Base-by-base conservation (phyloP, 2,329 filamentous ascomycete genomes). In the Cordyceps militaris region DNA sequence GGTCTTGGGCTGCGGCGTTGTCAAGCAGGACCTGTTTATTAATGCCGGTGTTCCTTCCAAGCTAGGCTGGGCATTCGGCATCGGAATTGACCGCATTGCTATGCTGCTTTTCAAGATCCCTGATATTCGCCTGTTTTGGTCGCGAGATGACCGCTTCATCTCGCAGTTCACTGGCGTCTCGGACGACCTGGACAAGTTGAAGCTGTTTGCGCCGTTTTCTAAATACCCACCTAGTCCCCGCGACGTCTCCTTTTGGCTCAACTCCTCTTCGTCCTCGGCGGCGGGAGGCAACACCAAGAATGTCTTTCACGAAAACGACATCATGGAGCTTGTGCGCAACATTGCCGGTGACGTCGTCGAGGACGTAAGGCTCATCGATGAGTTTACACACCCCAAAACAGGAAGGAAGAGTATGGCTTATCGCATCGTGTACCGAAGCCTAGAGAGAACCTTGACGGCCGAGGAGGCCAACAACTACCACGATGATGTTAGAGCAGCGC, bases 61-160 rank as follows among this genome's bases (percentile, higher is more conserved):
- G 66, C 73, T 96, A 3, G 93, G 92, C 5, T 99, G 94, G 94
- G 94, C 94, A 1, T 99, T 97, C 73, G 94, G 94, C 36, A 79
- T 97, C 19, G 94, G 94, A 2, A 81, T 99, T 28, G 94, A 99
- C 72, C 85, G 94, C 61, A 93, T 99, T 62, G 93, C 94, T 60
- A 99, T 99, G 94, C 82, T 99, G 36, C 83, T 99, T 24, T 99
- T 97, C 77, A 87, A 89, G 59, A 96, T 99, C 59, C 91, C 92
- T 0, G 94, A 99, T 69, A 99, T 99, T 64, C 87, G 94, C 13
- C 84, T 97, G 4, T 97, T 99, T 76, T 99, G 94, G 94, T 95
- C 89, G 32, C 77, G 79, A 56, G 94, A 99, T 70, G 69, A 80
- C 65, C 84, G 94, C 9, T 99, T 99, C 74, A 74, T 96, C n/a